A percentile compares a stretch with the other conserved stretches of the same genome.
phyloP scores from a whole-genome alignment of 345 rosid species.

The Crucihimalaya himalaica region DNA sequence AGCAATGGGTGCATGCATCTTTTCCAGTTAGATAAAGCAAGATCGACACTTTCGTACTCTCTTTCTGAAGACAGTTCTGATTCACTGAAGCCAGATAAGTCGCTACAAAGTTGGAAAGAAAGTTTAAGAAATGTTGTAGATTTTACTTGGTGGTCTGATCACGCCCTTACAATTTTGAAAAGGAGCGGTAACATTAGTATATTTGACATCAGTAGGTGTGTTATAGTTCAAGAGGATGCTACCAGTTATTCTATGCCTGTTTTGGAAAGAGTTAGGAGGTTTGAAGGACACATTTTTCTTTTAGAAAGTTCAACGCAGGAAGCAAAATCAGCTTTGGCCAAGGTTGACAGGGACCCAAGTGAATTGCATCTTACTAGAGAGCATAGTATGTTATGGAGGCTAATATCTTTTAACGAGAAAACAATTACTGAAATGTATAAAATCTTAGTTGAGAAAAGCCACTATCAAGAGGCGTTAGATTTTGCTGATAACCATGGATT shows the following conservation, averaged over 20 bases:
- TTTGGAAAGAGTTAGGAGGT: constrained; percentile 58
- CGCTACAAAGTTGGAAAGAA: constrained; percentile 31
- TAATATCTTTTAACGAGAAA: constrained; percentile 75
- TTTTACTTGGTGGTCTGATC: constrained; percentile 96
- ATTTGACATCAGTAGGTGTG: constrained; percentile 58
- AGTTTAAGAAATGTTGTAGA: constrained; percentile 54
- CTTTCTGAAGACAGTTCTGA: constrained; percentile 37
- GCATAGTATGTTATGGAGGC: constrained; percentile 57
- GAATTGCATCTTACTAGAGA: constrained; percentile 38
- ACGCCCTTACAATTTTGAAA: constrained; percentile 61
- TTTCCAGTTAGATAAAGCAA: constrained; percentile 60
- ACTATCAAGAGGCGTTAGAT: constrained; percentile 72
- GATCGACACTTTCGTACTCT: constrained; percentile 43
- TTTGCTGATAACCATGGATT: constrained; percentile 78
- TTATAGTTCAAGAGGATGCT: constrained; percentile 55
- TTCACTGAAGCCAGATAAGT: constrained; percentile 40
- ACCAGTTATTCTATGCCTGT: constrained; percentile 59
- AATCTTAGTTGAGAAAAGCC: constrained; percentile 57
- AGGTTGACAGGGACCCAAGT: constrained; percentile 42
- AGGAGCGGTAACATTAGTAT: constrained; percentile 54
- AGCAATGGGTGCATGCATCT: constrained; percentile 60
- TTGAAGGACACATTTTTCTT: constrained; percentile 66
- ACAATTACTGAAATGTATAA: constrained; percentile 81
- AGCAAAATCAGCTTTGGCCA: constrained; percentile 38
- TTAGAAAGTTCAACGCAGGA: constrained; percentile 56